Evolutionary conservation across 1,284 basidiomycete genomes (phyloP), one percentile per base, ranked within the genome.

Genomic region (Trichosporon inkin): DNA sequence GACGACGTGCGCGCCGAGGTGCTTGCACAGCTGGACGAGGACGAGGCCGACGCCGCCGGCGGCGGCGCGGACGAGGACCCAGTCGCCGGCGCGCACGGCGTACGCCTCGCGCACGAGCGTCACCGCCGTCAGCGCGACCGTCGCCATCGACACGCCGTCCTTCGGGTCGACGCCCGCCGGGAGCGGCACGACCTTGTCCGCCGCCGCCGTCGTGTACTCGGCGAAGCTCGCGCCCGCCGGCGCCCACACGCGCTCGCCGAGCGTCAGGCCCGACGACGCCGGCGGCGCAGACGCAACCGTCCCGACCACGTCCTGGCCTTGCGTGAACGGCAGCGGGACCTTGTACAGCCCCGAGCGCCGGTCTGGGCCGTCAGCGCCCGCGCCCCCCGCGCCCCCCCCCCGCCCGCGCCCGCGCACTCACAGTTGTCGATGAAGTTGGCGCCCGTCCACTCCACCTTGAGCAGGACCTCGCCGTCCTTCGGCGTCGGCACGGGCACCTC

Each of bases 31-130:
- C 81, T 78, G 62, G 17, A 14, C 78, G 6, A 84, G 74, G 13
- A 82, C 67, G 0, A 82, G 71, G 0, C 84, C 85, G 0, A 84
- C 78, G 14, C 84, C 84, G 24, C 95, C 95, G 0, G 95, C 93
- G 16, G 95, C 85, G 13, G 95, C 94, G 73, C 95, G 90, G 14
- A 97, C 69, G 47, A 81, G 68, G 7, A 80, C 71, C 67, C 72
- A 81, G 66, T 84, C 81, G 6, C 80, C 81, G 62, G 78, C 72
- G 77, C 93, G 84, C 57, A 95, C 88, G 35, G 85, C 79, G 74
- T 97, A 90, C 2, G 90, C 85, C 74, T 97, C 92, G 54, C 86
- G 86, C 65, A 89, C 82, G 69, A 94, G 87, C 0, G 86, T 86
- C 32, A 89, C 74, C 0, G 89, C 88, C 1, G 94, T 97, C 55